Evolutionary conservation across 1,139 yeast species (phyloP).

Genomic region (Pichia sp.): DNA sequence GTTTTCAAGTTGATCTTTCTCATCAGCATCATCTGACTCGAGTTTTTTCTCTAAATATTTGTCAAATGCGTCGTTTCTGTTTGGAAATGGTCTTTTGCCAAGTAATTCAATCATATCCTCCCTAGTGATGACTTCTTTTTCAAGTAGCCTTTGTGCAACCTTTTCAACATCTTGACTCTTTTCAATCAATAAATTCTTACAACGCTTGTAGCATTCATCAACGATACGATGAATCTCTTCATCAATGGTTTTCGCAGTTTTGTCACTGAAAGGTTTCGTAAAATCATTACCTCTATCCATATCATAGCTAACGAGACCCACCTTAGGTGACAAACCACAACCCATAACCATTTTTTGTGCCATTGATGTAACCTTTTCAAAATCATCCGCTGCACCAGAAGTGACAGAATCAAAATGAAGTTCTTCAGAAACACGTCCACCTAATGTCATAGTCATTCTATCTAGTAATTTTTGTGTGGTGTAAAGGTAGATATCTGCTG

Average conservation of each 20-base stretch:
- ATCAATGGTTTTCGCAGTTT: slow-evolving; percentile 74
- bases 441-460: slow-evolving; percentile 94
- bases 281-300: slow-evolving; percentile 36
- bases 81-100: slow-evolving; percentile 74
- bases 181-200: slow-evolving; percentile 60
- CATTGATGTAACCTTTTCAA: slow-evolving; percentile 91
- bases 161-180: slow-evolving; percentile 66
- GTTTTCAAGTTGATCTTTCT: slow-evolving; percentile 4
- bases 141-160: slow-evolving; percentile 79
- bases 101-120: slow-evolving; percentile 70
- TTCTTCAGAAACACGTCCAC: slow-evolving; percentile 95
- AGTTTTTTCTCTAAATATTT: slow-evolving; percentile 43
- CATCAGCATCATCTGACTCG: slow-evolving; percentile 5
- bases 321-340: slow-evolving; percentile 81
- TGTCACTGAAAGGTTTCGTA: slow-evolving; percentile 88
- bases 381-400: slow-evolving; percentile 93
- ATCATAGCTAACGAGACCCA: slow-evolving; percentile 67
- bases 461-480: slow-evolving; percentile 74
- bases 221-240: slow-evolving; percentile 78
- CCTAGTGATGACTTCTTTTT: slow-evolving; percentile 67
- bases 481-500: slow-evolving; percentile 83
- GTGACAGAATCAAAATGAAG: slow-evolving; percentile 84
- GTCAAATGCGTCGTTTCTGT: slow-evolving; percentile 86
- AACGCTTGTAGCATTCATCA: slow-evolving; percentile 64
- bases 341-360: slow-evolving; percentile 90